Evolutionary conservation across 2,329 filamentous ascomycete genomes (phyloP).

Genomic region (Aspergillus felis): DNA sequence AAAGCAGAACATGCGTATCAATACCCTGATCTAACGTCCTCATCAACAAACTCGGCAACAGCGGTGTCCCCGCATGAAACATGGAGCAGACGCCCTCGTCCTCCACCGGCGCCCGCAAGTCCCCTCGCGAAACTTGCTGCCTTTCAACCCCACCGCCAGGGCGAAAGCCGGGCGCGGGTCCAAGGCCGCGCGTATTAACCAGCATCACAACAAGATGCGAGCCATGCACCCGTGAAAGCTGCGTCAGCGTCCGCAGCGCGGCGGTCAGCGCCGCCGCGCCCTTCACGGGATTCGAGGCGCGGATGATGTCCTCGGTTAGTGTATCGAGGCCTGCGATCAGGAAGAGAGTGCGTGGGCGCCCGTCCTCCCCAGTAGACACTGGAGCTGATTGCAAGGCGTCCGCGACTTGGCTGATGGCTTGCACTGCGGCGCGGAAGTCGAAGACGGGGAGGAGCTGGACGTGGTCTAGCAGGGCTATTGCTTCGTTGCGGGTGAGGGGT

Average conservation of each 20-base stretch:
- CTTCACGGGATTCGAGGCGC: constrained; percentile 33
- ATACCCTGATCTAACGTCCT: constrained; percentile 37
- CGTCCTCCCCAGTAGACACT: neutral
- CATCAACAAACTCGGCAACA: constrained; percentile 31
- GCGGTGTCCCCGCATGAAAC: constrained; percentile 16
- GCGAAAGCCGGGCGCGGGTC: constrained; percentile 2
- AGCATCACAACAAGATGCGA: constrained; percentile 31
- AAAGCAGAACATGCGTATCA: constrained; percentile 38
- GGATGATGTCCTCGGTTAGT: constrained; percentile 34
- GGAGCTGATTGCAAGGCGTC: constrained; percentile 15
- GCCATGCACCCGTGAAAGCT: constrained; percentile 27
- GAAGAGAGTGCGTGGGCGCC: constrained; percentile 16
- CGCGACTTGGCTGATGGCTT: constrained; percentile 31
- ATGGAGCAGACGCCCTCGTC: constrained; percentile 25
- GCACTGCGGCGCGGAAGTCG: constrained; percentile 25
- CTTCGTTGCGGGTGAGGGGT: constrained; percentile 22
- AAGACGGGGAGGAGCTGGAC: constrained; percentile 34
- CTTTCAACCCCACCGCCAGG: too few relatives aligned
- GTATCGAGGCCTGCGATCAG: constrained; percentile 37
- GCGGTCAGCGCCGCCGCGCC: constrained; percentile 32
- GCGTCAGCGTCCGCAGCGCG: constrained; percentile 30
- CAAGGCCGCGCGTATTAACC: constrained; percentile 34
- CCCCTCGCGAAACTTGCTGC: too few relatives aligned
- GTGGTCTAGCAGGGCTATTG: constrained; percentile 27
- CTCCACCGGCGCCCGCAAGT: neutral